phyloP scores from a whole-genome alignment of 2,329 filamentous ascomycete species.

The Leptographium radiaticola region DNA sequence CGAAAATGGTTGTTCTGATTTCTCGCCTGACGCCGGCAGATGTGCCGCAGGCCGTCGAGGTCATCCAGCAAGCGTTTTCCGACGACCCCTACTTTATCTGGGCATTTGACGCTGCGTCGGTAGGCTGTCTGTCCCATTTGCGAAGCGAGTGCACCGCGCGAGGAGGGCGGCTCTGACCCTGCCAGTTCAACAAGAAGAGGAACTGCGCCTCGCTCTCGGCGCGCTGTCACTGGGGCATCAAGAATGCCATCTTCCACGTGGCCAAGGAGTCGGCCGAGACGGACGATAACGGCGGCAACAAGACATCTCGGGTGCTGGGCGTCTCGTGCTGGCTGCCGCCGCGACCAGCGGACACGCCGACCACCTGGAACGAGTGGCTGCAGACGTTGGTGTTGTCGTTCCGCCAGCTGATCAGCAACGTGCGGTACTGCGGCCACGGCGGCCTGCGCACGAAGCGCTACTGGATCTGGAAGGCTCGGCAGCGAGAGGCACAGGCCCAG shows the following conservation, averaged over 20 bases:
- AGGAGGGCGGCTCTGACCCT: too few species aligned
- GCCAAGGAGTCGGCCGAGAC: not conserved
- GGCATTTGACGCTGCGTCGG: not conserved
- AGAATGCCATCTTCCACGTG: not conserved
- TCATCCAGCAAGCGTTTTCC: not conserved
- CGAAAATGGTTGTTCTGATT: not conserved
- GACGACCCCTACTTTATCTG: not conserved
- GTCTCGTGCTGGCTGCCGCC: conserved; percentile 1
- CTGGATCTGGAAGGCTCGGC: not conserved
- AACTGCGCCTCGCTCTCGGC: not conserved
- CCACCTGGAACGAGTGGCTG: not conserved
- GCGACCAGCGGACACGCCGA: not conserved
- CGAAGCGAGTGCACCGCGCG: too few species aligned
- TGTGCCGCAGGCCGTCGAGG: not conserved
- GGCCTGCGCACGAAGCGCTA: not conserved
- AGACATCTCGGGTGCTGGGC: not conserved
- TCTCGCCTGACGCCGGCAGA: not conserved
- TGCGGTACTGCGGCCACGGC: not conserved
- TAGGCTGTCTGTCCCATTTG: too few species aligned
- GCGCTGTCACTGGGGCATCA: not conserved
- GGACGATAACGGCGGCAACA: not conserved
- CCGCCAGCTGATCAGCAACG: not conserved
- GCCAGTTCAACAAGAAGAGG: not conserved
- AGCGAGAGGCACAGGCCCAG: not conserved
- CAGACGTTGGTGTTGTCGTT: not conserved